Evolutionary conservation across 2,329 filamentous ascomycete species (phyloP), one percentile per base, ranked within the genome.

Genomic region (Xylariales sp.): DNA sequence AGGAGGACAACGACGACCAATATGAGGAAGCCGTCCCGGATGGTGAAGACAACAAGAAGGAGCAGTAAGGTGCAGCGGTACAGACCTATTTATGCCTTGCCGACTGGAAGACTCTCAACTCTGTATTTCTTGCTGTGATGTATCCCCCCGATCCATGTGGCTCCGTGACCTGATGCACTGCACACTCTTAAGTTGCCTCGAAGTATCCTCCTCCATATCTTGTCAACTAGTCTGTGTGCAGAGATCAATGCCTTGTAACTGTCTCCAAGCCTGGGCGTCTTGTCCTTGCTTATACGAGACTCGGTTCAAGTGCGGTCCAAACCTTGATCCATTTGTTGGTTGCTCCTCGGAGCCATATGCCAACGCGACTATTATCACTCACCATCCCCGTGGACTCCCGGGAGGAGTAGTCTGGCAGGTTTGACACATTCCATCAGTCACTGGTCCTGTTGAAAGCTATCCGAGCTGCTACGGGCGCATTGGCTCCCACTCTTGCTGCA

Each of bases 121-220:
- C 23, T 19, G n/a, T 32, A 20, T 28, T 32, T 21, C 17, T n/a
- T n/a, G n/a, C 36, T 16, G 11, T 27, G 40, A 41, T 49, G 50
- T 25, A 16, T 36, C 12, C 14, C n/a, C n/a, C n/a, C n/a, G n/a
- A n/a, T n/a, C n/a, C n/a, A n/a, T n/a, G n/a, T 25, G 29, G 10
- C 29, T 10, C 8, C 38, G 27, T 40, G 8, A 23, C 30, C 33
- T 35, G 5, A 17, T 14, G 29, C 38, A 47, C 61, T 85, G 88
- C 88, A 91, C 85, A 84, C 86, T 85, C 84, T 95, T 95, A 85
- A 95, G 89, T 93, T 95, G 87, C 78, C 88, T 89, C 77, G 76
- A 80, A 68, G 66, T 61, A n/a, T 72, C 71, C 73, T 77, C 69
- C 68, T 75, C 85, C 77, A 77, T 91, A 82, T 81, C 78, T 79